Percentiles rank a stretch among this genome's conserved stretches.
Evolutionary conservation across 495 filamentous ascomycete species (phyloP).

Genomic region (Penicillium lividum): DNA sequence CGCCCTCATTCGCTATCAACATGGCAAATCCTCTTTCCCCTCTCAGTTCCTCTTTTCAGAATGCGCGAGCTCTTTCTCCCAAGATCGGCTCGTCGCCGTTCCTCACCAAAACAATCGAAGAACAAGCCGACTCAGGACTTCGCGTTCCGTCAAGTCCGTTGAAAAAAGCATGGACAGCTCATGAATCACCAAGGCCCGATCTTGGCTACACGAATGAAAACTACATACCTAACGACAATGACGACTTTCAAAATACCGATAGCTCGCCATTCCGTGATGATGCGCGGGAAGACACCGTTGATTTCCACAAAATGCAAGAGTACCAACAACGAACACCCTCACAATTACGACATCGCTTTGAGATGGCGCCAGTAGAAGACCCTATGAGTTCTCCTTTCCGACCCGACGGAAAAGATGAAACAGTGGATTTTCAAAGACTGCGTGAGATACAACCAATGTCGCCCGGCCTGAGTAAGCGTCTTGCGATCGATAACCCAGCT

Average conservation of each 20-base stretch:
- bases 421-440: slow-evolving; percentile 33
- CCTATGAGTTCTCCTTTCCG: slow-evolving; percentile 44
- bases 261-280: slow-evolving; percentile 45
- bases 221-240: slow-evolving; percentile 14
- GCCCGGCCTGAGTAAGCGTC: slow-evolving; percentile 16
- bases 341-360: slow-evolving; percentile 4
- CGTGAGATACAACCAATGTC: slow-evolving; percentile 20
- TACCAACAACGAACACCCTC: slow-evolving; percentile 5
- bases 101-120: slow-evolving; percentile 28
- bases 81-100: slow-evolving; percentile 30
- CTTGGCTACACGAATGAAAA: slow-evolving; percentile 17
- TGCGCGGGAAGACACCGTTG: slow-evolving; percentile 41
- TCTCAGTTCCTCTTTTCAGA: slow-evolving; percentile 45
- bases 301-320: slow-evolving; percentile 27
- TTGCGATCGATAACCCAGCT: slow-evolving; percentile 15
- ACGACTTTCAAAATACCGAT: slow-evolving; percentile 23
- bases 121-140: slow-evolving; percentile 35
- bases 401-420: slow-evolving; percentile 34
- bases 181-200: slow-evolving; percentile 12
- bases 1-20: background rate
- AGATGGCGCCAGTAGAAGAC: slow-evolving; percentile 12
- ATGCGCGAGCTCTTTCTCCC: slow-evolving; percentile 40
- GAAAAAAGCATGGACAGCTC: slow-evolving; percentile 29
- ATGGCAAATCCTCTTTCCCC: slow-evolving; percentile 52
- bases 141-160: slow-evolving; percentile 35